Conservation (phyloP, 345 rosid species). For the Gynandropsis gynandra region DNA sequence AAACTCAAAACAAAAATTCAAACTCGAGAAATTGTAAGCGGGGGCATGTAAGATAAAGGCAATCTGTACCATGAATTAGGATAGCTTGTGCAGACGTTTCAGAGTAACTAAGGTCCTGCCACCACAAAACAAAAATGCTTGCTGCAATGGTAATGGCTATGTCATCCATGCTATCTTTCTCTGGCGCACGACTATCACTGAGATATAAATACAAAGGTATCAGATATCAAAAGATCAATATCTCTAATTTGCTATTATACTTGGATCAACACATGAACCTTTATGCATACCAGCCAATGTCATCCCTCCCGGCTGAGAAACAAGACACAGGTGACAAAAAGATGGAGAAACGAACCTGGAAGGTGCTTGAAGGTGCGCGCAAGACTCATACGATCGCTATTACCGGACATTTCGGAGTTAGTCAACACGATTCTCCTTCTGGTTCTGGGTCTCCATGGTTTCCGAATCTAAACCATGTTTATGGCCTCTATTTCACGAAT, state of each 20-base stretch:
- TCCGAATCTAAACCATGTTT: not conserved
- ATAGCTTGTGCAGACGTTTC: conserved; percentile 70
- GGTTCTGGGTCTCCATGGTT: not conserved
- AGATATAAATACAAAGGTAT: conserved; percentile 18
- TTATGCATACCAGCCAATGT: conserved; percentile 83
- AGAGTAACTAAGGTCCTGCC: conserved; percentile 49
- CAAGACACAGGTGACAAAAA: conserved; percentile 77
- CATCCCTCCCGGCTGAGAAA: conserved; percentile 94
- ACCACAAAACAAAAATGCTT: conserved; percentile 53
- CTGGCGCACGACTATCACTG: conserved; percentile 45
- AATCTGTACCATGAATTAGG: conserved; percentile 63
- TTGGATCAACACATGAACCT: conserved; percentile 61
- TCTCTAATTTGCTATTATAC: conserved; percentile 99
- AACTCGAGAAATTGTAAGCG: conserved; percentile 1
- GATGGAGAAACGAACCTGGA: conserved; percentile 41
- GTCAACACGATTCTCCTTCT: conserved; percentile 1
- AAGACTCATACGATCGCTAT: conserved; percentile 31
- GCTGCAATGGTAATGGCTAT: conserved; percentile 49
- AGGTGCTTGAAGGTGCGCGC: conserved; percentile 63
- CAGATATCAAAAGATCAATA: conserved; percentile 40
- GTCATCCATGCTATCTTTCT: conserved; percentile 71
- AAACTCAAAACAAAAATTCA: not conserved
- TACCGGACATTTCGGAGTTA: conserved; percentile 23
- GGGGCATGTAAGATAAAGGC: conserved; percentile 7
- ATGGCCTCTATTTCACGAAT: conserved; percentile 2